Percentiles rank a stretch among this genome's conserved stretches.
Evolutionary conservation across 306 rosid genomes (phyloP).

Genomic region (Castanea sativa): DNA sequence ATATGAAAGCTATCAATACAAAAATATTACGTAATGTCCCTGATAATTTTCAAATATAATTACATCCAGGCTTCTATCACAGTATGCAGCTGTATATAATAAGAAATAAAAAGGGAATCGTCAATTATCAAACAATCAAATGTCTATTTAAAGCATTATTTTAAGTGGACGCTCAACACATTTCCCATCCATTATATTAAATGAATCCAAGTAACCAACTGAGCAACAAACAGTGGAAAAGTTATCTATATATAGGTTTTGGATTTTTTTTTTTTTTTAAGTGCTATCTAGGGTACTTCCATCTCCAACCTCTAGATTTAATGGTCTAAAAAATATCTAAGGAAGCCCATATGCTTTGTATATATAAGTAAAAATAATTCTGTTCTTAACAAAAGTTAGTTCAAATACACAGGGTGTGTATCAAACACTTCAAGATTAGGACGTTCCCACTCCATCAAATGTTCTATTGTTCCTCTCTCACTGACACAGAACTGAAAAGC

Average conservation of each 20-base stretch:
- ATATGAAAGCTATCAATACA: neutral
- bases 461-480: no score
- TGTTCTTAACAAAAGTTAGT: no score
- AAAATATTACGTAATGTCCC: neutral
- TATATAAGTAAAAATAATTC: no score
- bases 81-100: neutral
- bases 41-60: neutral
- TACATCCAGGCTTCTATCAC: neutral
- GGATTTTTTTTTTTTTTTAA: neutral
- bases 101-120: neutral
- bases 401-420: no score
- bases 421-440: no score
- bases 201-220: neutral
- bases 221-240: neutral
- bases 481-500: no score
- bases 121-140: neutral
- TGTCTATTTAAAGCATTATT: neutral
- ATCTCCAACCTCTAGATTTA: no score
- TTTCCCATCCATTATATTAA: neutral
- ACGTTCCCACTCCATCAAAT: no score
- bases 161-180: neutral
- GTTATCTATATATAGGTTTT: no score
- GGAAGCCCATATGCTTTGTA: no score
- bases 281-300: no score
- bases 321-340: no score